A percentile compares a stretch with the other conserved stretches of the same genome.
Evolutionary conservation across 208 protist species (phyloP).

Genomic region (Phytomonas serpens): DNA sequence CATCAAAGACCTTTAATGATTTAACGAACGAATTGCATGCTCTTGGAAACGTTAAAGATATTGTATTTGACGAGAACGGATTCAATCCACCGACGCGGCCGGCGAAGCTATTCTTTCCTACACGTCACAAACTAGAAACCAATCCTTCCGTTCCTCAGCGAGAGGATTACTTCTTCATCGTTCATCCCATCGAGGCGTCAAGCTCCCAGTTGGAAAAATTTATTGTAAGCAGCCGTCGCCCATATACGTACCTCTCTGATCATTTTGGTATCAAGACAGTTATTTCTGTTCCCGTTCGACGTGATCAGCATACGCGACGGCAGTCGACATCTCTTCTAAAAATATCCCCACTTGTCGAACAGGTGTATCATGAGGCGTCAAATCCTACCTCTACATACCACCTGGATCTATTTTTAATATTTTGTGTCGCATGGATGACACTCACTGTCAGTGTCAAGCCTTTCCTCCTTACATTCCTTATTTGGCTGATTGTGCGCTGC

Average conservation of each 20-base stretch:
- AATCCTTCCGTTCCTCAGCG: slow-evolving; percentile 54
- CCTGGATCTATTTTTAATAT: slow-evolving; percentile 32
- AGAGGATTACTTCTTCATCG: slow-evolving; percentile 86
- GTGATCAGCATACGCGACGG: background rate
- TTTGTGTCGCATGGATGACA: slow-evolving; percentile 24
- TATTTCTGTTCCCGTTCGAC: slow-evolving; percentile 19
- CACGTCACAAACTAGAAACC: slow-evolving; percentile 65
- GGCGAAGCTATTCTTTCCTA: slow-evolving; percentile 70
- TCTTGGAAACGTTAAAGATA: slow-evolving; percentile 51
- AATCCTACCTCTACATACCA: slow-evolving; percentile 47
- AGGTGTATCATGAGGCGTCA: slow-evolving; percentile 55
- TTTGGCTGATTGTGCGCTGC: slow-evolving; percentile 29
- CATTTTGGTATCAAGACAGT: slow-evolving; percentile 71
- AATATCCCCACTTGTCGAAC: slow-evolving; percentile 43
- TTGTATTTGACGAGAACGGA: slow-evolving; percentile 43
- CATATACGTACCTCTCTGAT: slow-evolving; percentile 85
- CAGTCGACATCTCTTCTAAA: slow-evolving; percentile 23
- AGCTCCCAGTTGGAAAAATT: slow-evolving; percentile 65
- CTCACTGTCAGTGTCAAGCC: slow-evolving; percentile 35
- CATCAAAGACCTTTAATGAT: slow-evolving; percentile 48
- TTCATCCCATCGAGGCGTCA: slow-evolving; percentile 23
- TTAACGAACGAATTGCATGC: slow-evolving; percentile 55
- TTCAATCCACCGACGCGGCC: slow-evolving; percentile 64
- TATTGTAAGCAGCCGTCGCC: slow-evolving; percentile 55
- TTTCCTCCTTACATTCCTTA: slow-evolving; percentile 20